Conservation (phyloP, 768 basidiomycete genomes). For the Boletus sp. region DNA sequence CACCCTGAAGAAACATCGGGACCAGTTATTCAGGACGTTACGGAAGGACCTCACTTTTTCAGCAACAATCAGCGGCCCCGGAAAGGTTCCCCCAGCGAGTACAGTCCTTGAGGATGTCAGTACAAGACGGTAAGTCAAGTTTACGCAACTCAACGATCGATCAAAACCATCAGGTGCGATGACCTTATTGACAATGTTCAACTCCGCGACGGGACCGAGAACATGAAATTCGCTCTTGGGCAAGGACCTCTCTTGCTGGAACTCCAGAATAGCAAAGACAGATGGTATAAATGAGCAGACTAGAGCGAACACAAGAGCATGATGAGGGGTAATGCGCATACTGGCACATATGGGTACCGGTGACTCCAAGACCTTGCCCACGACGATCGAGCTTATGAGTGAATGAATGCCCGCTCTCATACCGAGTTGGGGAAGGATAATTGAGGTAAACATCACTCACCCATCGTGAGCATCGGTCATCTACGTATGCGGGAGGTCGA, state of each 20-base stretch:
- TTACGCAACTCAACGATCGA: constrained; percentile 32
- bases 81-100: constrained; percentile 41
- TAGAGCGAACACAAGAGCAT: neutral
- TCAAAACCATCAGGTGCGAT: constrained; percentile 49
- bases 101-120: constrained; percentile 32
- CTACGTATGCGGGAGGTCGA: neutral
- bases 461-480: neutral
- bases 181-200: constrained; percentile 39
- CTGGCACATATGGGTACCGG: neutral
- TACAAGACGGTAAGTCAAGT: neutral
- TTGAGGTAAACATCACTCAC: neutral
- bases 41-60: constrained; percentile 28
- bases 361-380: neutral
- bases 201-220: constrained; percentile 22
- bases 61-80: constrained; percentile 42
- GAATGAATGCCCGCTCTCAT: neutral
- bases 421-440: neutral
- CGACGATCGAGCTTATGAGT: neutral
- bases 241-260: neutral
- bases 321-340: neutral
- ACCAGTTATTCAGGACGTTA: neutral
- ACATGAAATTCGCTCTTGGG: neutral
- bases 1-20: constrained; percentile 29
- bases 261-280: neutral
- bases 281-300: neutral